A percentile compares a stretch with the other conserved stretches of the same genome.
These are phyloP conservation scores for Mortierella sp. DNA, from an alignment of 371 early-diverging fungal species.

Conservation along the genomic window DNA sequence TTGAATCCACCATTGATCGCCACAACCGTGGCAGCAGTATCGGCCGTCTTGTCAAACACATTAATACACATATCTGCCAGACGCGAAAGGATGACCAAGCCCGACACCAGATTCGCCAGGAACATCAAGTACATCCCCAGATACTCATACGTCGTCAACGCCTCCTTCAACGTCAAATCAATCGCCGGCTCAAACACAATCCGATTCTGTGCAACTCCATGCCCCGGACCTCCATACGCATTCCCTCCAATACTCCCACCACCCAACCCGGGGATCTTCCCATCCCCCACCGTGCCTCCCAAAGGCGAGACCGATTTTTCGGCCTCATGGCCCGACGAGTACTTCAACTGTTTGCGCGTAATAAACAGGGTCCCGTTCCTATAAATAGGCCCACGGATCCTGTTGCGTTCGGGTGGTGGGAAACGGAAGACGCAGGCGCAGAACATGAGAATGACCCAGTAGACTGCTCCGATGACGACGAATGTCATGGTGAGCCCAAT, in stretches of 20 bases:
- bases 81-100: conserved; percentile 73
- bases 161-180: conserved; percentile 49
- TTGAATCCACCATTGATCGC: conserved; percentile 75
- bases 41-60: conserved; percentile 65
- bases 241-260: not conserved
- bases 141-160: conserved; percentile 52
- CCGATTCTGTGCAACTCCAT: conserved; percentile 35
- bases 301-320: conserved; percentile 41
- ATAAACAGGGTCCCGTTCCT: conserved; percentile 59
- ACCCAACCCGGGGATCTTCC: conserved; percentile 26
- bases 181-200: conserved; percentile 56
- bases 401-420: conserved; percentile 75
- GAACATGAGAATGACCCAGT: conserved; percentile 61
- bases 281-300: conserved; percentile 24
- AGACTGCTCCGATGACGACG: conserved; percentile 63
- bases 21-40: conserved; percentile 68
- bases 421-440: conserved; percentile 66
- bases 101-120: conserved; percentile 65
- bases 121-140: conserved; percentile 63
- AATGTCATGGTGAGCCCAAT: conserved; percentile 68
- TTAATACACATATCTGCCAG: conserved; percentile 68
- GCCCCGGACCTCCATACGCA: not conserved
- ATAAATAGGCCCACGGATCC: conserved; percentile 67
- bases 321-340: conserved; percentile 30
- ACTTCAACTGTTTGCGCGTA: conserved; percentile 47